Evolutionary conservation across 2,329 filamentous ascomycete species (phyloP).

Genomic region (Diaporthe sp.): DNA sequence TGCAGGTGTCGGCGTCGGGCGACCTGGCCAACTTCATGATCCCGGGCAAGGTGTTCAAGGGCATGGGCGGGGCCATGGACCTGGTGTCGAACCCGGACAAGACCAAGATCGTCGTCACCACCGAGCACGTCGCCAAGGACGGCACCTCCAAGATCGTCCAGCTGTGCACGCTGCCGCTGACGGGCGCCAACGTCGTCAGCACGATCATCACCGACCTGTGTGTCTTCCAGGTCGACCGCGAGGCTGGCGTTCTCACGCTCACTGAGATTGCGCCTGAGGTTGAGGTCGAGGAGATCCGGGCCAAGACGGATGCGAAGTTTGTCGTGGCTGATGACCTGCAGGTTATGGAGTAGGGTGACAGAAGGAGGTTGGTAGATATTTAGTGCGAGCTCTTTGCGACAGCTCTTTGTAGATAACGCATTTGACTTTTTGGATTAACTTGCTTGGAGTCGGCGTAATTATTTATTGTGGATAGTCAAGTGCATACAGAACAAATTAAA

Average conservation of each 20-base stretch:
- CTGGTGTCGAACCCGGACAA: constrained; percentile 78
- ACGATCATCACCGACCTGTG: constrained; percentile 82
- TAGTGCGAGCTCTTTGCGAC: background rate
- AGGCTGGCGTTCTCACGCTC: constrained; percentile 73
- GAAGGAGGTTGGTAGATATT: background rate
- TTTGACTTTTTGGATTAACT: background rate
- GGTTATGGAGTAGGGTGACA: constrained; percentile 54
- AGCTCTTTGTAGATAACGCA: background rate
- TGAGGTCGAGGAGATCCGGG: constrained; percentile 75
- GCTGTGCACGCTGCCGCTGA: constrained; percentile 74
- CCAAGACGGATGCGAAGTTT: constrained; percentile 80
- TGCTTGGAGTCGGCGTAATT: constrained; percentile 5
- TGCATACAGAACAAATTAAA: constrained; percentile 1
- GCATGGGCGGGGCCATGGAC: constrained; percentile 87
- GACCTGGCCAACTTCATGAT: constrained; percentile 94
- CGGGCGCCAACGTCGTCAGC: constrained; percentile 76
- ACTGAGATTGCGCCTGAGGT: constrained; percentile 80
- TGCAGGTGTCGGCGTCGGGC: constrained; percentile 83
- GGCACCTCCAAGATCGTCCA: constrained; percentile 77
- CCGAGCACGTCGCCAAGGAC: constrained; percentile 78
- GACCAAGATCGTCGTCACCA: constrained; percentile 81
- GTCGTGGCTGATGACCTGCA: constrained; percentile 70
- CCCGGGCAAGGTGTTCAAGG: constrained; percentile 88
- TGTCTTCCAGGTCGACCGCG: constrained; percentile 78
- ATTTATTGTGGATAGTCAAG: background rate